These are phyloP conservation scores for Stagonosporopsis tanaceti DNA, from an alignment of 2,329 filamentous ascomycete species.

Conservation along the genomic window DNA sequence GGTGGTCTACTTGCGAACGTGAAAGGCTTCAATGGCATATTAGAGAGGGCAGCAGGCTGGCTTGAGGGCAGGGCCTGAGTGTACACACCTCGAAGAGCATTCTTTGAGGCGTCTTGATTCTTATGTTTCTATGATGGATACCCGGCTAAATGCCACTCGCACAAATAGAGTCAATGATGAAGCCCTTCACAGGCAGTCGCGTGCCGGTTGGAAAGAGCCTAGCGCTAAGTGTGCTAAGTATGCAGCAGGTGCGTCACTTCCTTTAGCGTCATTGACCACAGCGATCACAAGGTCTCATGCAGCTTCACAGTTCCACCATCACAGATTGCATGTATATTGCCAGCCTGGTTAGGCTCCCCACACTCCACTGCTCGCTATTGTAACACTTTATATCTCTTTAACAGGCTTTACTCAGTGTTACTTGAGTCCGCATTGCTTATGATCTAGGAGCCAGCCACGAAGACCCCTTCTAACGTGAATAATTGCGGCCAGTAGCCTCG, in stretches of 20 bases:
- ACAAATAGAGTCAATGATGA: background rate
- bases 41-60: constrained; percentile 47
- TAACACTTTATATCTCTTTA: background rate
- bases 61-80: constrained; percentile 45
- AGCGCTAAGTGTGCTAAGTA: constrained; percentile 6
- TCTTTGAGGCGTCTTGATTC: constrained; percentile 9
- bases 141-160: constrained; percentile 16
- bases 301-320: background rate
- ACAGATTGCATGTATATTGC: background rate
- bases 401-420: too few relatives aligned
- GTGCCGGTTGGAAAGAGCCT: constrained; percentile 7
- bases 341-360: background rate
- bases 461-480: background rate
- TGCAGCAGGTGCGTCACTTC: constrained; percentile 18
- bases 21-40: constrained; percentile 43
- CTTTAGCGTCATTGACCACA: constrained; percentile 15
- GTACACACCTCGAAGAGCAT: constrained; percentile 1
- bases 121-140: constrained; percentile 10
- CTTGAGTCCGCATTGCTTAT: background rate
- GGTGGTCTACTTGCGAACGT: constrained; percentile 45
- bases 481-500: background rate
- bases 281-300: constrained; percentile 5
- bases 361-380: background rate
- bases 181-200: constrained; percentile 7
- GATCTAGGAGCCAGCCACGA: background rate